Evolutionary conservation across 1,284 basidiomycete species (phyloP), one percentile per base, ranked within the genome.

Genomic region (Xerocomus nothofagi): DNA sequence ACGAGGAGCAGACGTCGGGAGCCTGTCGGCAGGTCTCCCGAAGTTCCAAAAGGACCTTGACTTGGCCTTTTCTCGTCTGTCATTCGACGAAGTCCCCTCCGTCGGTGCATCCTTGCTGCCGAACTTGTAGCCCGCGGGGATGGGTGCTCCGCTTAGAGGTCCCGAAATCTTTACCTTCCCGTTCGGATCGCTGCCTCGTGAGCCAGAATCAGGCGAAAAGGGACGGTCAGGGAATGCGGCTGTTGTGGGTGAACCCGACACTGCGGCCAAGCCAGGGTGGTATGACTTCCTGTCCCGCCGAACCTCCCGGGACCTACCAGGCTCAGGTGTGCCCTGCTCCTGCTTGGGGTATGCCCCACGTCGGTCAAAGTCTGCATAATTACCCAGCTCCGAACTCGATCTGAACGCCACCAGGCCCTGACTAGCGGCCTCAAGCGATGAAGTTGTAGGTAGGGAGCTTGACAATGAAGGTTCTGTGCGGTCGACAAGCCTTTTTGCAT

Each of bases 81-180:
- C 90, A 56, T 72, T 69, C 30, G 72, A 62, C 3, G 65, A 58
- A 34, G 74, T 63, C 37, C 75, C 66, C 26, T 79, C 77, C n/a
- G 77, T 63, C 18, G 77, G 63, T 15, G 73, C 63, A 51, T 87
- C 85, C 66, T 87, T 87, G 27, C 76, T 72, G 15, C 88, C 88
- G 65, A 96, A 96, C 68, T 93, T 93, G 77, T 88, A 93, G 1
- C 93, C 93, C 39, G 82, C 80, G 8, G 92, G 91, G 32, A 97
- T 91, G 27, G 87, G 89, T 11, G 83, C 82, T 12, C 91, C 93
- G 56, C 88, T 87, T 68, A 94, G 78, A 29, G 93, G 93, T 0
- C 82, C 90, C n/a, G 91, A 93, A 49, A 96, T 96, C 69, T 93
- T 91, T 38, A 84, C 80, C 67, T 86, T 86, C 47, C 76, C 74